These are phyloP conservation scores for Candida easanensis DNA, from an alignment of 805 yeast species.

Conservation along the genomic window DNA sequence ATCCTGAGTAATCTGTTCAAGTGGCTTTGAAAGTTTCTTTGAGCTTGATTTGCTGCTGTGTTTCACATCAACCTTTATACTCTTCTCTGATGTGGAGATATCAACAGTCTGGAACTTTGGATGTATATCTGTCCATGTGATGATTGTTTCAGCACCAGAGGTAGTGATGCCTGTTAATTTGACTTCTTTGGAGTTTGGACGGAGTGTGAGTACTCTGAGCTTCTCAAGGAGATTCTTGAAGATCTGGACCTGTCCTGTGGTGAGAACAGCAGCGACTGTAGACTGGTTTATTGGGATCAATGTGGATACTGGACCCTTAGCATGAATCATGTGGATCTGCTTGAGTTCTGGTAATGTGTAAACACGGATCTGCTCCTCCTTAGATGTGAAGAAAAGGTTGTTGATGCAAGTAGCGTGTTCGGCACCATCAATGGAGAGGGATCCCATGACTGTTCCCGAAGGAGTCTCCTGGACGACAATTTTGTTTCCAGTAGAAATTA, in stretches of 20 bases:
- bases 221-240: conserved; percentile 23
- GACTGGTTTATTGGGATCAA: conserved; percentile 2
- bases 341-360: conserved; percentile 10
- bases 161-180: conserved; percentile 27
- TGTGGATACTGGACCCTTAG: conserved; percentile 7
- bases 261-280: conserved; percentile 25
- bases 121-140: conserved; percentile 39
- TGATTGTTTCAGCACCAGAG: conserved; percentile 20
- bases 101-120: conserved; percentile 34
- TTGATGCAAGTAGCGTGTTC: conserved; percentile 8
- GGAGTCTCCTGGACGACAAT: conserved; percentile 7
- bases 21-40: conserved; percentile 7
- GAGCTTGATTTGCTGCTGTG: conserved; percentile 4
- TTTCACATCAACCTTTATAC: conserved; percentile 28
- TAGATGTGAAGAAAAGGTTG: conserved; percentile 11
- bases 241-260: conserved; percentile 33
- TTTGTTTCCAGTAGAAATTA: conserved; percentile 4
- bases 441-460: conserved; percentile 8
- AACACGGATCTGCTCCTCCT: conserved; percentile 6
- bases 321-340: conserved; percentile 12
- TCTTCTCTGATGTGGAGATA: conserved; percentile 20
- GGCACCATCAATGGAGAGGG: conserved; percentile 8
- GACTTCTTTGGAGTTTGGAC: conserved; percentile 26
- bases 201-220: conserved; percentile 9
- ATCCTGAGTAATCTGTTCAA: conserved; percentile 30